These are phyloP conservation scores for Botrytis deweyae DNA, from an alignment of 2,329 filamentous ascomycete species.

Conservation along the genomic window DNA sequence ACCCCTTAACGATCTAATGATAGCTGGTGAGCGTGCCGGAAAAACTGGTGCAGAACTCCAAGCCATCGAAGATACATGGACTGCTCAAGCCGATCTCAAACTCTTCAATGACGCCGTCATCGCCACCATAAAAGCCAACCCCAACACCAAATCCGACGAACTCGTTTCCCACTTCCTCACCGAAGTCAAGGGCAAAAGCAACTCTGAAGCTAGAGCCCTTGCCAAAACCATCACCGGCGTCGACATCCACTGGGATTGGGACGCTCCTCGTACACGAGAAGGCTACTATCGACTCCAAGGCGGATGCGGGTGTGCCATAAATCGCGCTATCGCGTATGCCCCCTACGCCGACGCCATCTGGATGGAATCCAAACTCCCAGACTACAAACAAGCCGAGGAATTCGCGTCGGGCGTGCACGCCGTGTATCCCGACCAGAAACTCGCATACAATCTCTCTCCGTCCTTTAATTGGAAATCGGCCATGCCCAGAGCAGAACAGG, in stretches of 20 bases:
- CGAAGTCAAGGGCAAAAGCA: conserved; percentile 78
- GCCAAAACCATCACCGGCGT: conserved; percentile 74
- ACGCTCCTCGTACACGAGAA: conserved; percentile 86
- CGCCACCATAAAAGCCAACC: conserved; percentile 70
- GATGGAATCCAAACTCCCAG: conserved; percentile 99
- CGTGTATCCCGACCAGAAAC: conserved; percentile 93
- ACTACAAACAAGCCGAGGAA: conserved; percentile 85
- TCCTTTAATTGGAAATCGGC: conserved; percentile 99
- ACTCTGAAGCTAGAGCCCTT: conserved; percentile 75
- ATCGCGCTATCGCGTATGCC: conserved; percentile 86
- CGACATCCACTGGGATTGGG: conserved; percentile 93
- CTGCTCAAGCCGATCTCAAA: conserved; percentile 72
- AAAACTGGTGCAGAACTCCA: conserved; percentile 81
- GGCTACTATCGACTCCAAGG: conserved; percentile 93
- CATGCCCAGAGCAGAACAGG: conserved; percentile 87
- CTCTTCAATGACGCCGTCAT: conserved; percentile 89
- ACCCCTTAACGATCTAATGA: conserved; percentile 88
- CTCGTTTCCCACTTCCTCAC: conserved; percentile 66
- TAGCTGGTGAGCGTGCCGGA: conserved; percentile 76
- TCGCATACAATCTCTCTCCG: conserved; percentile 96
- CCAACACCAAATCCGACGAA: conserved; percentile 54
- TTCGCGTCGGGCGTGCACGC: conserved; percentile 93
- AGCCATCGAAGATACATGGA: conserved; percentile 89
- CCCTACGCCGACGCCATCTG: conserved; percentile 95
- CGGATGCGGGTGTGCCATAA: conserved; percentile 86